Conservation (phyloP, 257 asterid species). For the Solanum clarkiae region DNA sequence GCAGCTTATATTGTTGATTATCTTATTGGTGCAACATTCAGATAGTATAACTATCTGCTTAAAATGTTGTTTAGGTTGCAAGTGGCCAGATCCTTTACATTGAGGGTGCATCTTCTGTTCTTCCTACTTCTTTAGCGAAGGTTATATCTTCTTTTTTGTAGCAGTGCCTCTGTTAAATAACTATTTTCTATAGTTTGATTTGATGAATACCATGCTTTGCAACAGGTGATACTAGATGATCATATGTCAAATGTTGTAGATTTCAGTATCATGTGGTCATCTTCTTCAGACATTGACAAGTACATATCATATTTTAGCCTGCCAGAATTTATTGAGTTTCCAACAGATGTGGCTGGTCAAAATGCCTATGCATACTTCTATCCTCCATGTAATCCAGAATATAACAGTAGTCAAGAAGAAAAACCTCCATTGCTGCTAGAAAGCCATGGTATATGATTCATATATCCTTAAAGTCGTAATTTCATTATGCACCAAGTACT, state of each 20-base stretch:
- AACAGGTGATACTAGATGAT: conserved; percentile 63
- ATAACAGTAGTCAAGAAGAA: conserved; percentile 55
- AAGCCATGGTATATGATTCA: conserved; percentile 59
- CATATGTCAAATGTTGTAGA: conserved; percentile 47
- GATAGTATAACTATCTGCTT: background rate
- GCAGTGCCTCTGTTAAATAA: background rate
- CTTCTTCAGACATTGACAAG: conserved; percentile 38
- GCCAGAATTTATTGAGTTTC: conserved; percentile 80
- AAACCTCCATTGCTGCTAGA: conserved; percentile 82
- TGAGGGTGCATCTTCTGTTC: conserved; percentile 83
- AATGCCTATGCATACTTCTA: conserved; percentile 86
- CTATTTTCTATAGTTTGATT: background rate
- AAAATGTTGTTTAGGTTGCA: conserved; percentile 27
- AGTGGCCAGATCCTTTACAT: conserved; percentile 48
- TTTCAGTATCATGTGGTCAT: conserved; percentile 59
- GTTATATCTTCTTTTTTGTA: conserved; percentile 16
- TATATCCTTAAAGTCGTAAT: background rate
- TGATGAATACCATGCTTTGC: background rate
- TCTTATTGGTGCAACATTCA: background rate
- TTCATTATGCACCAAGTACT: background rate
- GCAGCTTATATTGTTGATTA: background rate
- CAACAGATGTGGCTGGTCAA: conserved; percentile 79
- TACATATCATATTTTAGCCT: conserved; percentile 46
- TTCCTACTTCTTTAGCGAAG: conserved; percentile 79
- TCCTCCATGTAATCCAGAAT: conserved; percentile 78